Evolutionary conservation across 306 rosid species (phyloP).

Genomic region (Prunus persica): Prunus_persica_NCBIv2 NC_034010.1:29678001-29678500

Average conservation of each 20-base stretch:
- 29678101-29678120: no score
- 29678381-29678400: neutral
- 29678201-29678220: slow-evolving; percentile 56
- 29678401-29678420: neutral
- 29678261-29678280: slow-evolving; percentile 43
- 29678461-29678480: neutral
- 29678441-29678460: neutral
- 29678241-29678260: slow-evolving; percentile 44
- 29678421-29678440: neutral
- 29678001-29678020: neutral
- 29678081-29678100: neutral
- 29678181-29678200: slow-evolving; percentile 36
- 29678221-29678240: slow-evolving; percentile 35
- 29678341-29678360: neutral
- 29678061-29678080: neutral
- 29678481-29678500: neutral
- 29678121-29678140: slow-evolving; percentile 6
- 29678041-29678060: neutral
- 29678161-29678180: slow-evolving; percentile 38
- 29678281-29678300: neutral
- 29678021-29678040: neutral
- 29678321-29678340: neutral
- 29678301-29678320: neutral
- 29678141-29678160: slow-evolving; percentile 25
- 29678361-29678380: neutral